A percentile compares a stretch with the other conserved stretches of the same genome.
These are phyloP conservation scores for Dendrobium chrysotoxum DNA, from an alignment of 106 monocot genomes.

Conservation along the genomic window DNA sequence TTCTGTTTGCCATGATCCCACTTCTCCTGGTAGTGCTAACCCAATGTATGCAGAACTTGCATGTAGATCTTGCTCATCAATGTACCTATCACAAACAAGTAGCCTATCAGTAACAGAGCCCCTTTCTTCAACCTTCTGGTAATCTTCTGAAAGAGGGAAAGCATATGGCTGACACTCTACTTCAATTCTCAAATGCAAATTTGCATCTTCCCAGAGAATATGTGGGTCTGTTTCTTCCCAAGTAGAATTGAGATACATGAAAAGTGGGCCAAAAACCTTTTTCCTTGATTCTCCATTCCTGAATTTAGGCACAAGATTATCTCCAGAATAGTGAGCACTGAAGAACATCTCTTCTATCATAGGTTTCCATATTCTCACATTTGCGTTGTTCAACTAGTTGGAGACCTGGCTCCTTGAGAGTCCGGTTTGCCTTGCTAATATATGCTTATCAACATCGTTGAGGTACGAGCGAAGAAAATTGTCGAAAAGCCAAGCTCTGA, in stretches of 20 bases:
- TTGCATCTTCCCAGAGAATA: conserved; percentile 87
- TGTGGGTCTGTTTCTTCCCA: conserved; percentile 27
- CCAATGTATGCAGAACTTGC: conserved; percentile 54
- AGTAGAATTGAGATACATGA: conserved; percentile 68
- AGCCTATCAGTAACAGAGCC: conserved; percentile 57
- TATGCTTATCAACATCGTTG: conserved; percentile 75
- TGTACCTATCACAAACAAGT: conserved; percentile 54
- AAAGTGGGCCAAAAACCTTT: conserved; percentile 79
- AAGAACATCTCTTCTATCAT: conserved; percentile 41
- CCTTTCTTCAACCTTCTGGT: conserved; percentile 40
- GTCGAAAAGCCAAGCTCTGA: conserved; percentile 83
- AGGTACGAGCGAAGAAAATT: conserved; percentile 83
- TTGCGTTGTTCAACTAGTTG: too few relatives aligned
- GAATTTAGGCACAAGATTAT: conserved; percentile 55
- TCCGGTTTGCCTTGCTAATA: conserved; percentile 64
- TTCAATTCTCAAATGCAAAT: conserved; percentile 44
- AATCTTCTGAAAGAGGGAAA: conserved; percentile 69
- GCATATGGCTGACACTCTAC: conserved; percentile 61
- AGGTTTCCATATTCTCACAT: too few relatives aligned
- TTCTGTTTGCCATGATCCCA: too few relatives aligned
- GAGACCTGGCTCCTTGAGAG: conserved; percentile 61
- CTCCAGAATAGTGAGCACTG: conserved; percentile 68
- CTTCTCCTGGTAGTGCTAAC: conserved; percentile 65
- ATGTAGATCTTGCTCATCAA: conserved; percentile 21
- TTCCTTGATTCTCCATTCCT: conserved; percentile 75